Percentiles rank a stretch among this genome's conserved stretches.
These are phyloP conservation scores for Daldinia decipiens DNA, from an alignment of 495 filamentous ascomycete genomes.

Conservation along the genomic window DNA sequence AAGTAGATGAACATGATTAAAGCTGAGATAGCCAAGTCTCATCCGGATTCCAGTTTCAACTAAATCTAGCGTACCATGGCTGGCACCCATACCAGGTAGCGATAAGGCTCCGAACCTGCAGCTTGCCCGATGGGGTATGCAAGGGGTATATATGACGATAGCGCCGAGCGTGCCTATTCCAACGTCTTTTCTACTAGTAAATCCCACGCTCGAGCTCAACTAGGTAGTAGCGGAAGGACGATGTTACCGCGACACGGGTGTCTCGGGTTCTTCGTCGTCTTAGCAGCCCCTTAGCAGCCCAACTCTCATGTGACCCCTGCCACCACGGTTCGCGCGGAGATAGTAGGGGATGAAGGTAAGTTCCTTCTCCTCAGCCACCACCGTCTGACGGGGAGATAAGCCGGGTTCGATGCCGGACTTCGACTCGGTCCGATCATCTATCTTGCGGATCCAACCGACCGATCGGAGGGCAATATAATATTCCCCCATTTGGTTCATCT, in stretches of 20 bases:
- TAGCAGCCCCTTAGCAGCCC: conserved; percentile 39
- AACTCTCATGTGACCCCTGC: conserved; percentile 63
- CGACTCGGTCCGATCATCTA: conserved; percentile 40
- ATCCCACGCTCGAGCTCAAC: conserved; percentile 31
- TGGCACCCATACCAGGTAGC: conserved; percentile 31
- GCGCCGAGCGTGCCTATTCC: conserved; percentile 27
- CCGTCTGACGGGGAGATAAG: conserved; percentile 38
- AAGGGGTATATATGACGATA: conserved; percentile 33
- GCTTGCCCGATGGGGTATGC: conserved; percentile 38
- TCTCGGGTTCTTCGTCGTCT: conserved; percentile 20
- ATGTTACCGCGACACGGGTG: conserved; percentile 29
- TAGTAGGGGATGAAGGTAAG: conserved; percentile 62
- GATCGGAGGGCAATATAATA: conserved; percentile 49
- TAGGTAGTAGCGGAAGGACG: conserved; percentile 28
- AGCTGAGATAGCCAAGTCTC: conserved; percentile 30
- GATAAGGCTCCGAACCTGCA: conserved; percentile 39
- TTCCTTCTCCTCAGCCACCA: conserved; percentile 41
- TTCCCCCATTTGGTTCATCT: conserved; percentile 47
- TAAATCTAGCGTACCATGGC: conserved; percentile 29
- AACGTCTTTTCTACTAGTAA: conserved; percentile 21
- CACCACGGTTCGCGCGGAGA: conserved; percentile 62
- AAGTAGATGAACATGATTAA: conserved; percentile 22
- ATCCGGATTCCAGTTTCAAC: conserved; percentile 38
- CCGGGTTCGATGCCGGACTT: conserved; percentile 43
- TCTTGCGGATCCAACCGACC: conserved; percentile 42